Evolutionary conservation across 371 early-diverging fungal species (phyloP).

Genomic region (Mortierella sp.): DNA sequence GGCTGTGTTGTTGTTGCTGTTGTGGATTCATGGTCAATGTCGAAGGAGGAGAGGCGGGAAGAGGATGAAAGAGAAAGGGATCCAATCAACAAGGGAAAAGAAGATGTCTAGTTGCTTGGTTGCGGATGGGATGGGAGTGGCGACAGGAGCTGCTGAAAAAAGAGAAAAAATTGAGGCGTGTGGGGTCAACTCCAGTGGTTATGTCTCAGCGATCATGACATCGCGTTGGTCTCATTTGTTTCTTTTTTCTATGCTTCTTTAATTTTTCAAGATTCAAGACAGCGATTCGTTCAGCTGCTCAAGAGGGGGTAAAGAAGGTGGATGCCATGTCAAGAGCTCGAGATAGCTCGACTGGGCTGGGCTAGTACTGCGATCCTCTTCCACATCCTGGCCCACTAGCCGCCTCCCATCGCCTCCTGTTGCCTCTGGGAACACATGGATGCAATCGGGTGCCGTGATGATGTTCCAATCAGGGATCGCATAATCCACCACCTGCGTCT

Average conservation of each 20-base stretch:
- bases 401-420: not conserved
- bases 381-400: constrained; percentile 11
- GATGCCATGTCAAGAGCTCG: constrained; percentile 22
- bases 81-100: constrained; percentile 6
- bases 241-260: not conserved
- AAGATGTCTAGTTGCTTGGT: not conserved
- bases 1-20: constrained; percentile 6
- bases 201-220: not conserved
- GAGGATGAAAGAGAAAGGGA: constrained; percentile 3
- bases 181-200: not conserved
- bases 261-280: not conserved
- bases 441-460: constrained; percentile 25
- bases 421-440: constrained; percentile 16
- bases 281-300: not conserved
- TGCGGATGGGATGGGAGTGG: not conserved
- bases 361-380: not conserved
- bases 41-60: not conserved
- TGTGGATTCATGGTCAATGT: constrained; percentile 29
- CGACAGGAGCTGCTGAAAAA: not conserved
- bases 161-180: not conserved
- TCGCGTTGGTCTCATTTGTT: not conserved
- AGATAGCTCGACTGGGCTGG: not conserved
- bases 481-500: not conserved
- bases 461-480: constrained; percentile 28
- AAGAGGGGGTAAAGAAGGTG: not conserved